These are phyloP conservation scores for Aquilaria sinensis DNA, from an alignment of 345 rosid genomes.

Conservation along the genomic window DNA sequence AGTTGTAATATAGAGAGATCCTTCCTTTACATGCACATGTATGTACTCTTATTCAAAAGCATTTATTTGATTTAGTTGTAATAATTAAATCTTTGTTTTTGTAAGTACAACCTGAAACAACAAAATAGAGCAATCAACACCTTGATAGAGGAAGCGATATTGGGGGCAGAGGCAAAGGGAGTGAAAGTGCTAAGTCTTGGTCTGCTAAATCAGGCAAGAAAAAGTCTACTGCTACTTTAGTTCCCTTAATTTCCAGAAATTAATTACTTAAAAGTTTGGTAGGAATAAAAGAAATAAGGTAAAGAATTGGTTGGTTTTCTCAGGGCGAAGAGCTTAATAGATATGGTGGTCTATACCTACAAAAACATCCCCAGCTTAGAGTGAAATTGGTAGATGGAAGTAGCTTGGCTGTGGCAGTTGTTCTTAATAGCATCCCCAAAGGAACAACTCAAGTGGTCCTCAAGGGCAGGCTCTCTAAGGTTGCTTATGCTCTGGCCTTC, in stretches of 20 bases:
- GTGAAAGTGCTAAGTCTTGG: conserved; percentile 58
- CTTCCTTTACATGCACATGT: too few species aligned
- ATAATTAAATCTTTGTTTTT: too few species aligned
- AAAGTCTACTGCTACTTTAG: not conserved
- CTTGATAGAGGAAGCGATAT: conserved; percentile 52
- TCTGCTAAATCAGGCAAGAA: conserved; percentile 52
- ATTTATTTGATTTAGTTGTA: too few species aligned
- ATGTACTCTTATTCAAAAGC: too few species aligned
- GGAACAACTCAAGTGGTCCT: conserved; percentile 43
- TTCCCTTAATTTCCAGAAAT: not conserved
- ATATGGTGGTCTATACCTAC: conserved; percentile 39
- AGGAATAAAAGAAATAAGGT: not conserved
- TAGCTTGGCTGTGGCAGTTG: conserved; percentile 46
- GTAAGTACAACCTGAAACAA: conserved; percentile 34
- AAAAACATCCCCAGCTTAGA: conserved; percentile 37
- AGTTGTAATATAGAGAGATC: too few species aligned
- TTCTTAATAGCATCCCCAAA: conserved; percentile 47
- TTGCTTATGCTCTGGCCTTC: conserved; percentile 40
- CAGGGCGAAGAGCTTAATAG: conserved; percentile 52
- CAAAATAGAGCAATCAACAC: conserved; percentile 35
- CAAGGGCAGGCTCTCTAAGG: conserved; percentile 43
- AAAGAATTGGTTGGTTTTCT: not conserved
- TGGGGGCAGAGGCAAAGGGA: conserved; percentile 48
- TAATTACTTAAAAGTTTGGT: not conserved
- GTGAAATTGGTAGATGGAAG: conserved; percentile 65